Evolutionary conservation across 2,329 filamentous ascomycete species (phyloP).

Genomic region (Colletotrichum sojae): DNA sequence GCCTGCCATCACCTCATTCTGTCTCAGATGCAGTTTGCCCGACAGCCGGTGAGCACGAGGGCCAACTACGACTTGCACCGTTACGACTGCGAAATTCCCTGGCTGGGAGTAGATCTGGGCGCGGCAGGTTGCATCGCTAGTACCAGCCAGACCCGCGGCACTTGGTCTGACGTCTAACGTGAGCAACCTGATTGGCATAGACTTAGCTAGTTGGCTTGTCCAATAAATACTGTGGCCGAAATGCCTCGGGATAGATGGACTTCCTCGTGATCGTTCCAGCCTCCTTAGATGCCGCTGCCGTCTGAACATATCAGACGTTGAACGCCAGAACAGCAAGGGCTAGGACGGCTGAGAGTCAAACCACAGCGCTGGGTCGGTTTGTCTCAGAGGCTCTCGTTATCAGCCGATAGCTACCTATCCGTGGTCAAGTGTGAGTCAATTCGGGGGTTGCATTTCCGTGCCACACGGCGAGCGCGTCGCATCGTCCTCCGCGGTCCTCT

Average conservation of each 20-base stretch:
- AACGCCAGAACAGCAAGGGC: not conserved
- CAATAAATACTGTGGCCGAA: too few species aligned
- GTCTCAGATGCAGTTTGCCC: slow-evolving; percentile 1
- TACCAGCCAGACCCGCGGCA: slow-evolving; percentile 12
- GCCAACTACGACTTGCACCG: not conserved
- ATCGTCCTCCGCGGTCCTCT: slow-evolving; percentile 2
- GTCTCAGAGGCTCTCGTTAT: not conserved
- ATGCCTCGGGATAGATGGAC: too few species aligned
- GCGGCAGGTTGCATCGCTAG: slow-evolving; percentile 30
- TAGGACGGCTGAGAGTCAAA: not conserved
- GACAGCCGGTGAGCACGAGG: slow-evolving; percentile 4
- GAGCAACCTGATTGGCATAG: slow-evolving; percentile 21
- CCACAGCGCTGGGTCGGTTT: slow-evolving; percentile 5
- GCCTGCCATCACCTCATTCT: slow-evolving; percentile 1
- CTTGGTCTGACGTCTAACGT: slow-evolving; percentile 31
- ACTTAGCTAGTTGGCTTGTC: not conserved
- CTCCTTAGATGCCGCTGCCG: slow-evolving; percentile 1
- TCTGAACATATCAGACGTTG: not conserved
- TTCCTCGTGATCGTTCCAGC: too few species aligned
- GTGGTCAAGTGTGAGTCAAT: slow-evolving; percentile 17
- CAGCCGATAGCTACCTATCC: too few species aligned
- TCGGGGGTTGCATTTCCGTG: not conserved
- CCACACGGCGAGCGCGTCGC: not conserved
- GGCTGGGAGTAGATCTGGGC: slow-evolving; percentile 16
- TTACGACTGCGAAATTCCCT: not conserved